These are phyloP conservation scores for Boletus semigastroideus DNA, from an alignment of 1,284 basidiomycete species.

Conservation along the genomic window DNA sequence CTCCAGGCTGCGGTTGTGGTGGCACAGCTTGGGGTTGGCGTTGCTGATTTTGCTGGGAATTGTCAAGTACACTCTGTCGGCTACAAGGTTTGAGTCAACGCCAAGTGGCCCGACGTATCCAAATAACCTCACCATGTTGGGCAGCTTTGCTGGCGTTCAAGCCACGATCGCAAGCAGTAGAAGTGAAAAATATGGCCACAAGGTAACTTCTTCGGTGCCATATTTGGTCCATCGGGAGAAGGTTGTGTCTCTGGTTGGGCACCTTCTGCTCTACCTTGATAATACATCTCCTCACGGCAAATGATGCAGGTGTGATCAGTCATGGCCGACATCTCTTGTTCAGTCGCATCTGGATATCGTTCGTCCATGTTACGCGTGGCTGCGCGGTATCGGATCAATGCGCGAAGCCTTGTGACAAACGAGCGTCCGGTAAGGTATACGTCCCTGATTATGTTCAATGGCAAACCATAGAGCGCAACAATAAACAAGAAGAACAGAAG, in stretches of 20 bases:
- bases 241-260: slow-evolving; percentile 33
- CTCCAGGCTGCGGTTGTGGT: slow-evolving; percentile 36
- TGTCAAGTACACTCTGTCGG: slow-evolving; percentile 83
- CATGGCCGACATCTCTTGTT: slow-evolving; percentile 77
- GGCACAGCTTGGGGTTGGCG: slow-evolving; percentile 37
- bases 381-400: slow-evolving; percentile 88
- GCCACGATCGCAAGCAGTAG: slow-evolving; percentile 94
- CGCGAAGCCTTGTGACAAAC: slow-evolving; percentile 84
- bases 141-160: slow-evolving; percentile 94
- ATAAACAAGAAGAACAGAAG: slow-evolving; percentile 92
- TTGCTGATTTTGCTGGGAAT: slow-evolving; percentile 33
- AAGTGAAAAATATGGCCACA: slow-evolving; percentile 99
- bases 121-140: slow-evolving; percentile 83
- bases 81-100: slow-evolving; percentile 40
- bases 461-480: slow-evolving; percentile 92
- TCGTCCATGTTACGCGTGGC: slow-evolving; percentile 98
- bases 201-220: slow-evolving; percentile 92
- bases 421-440: slow-evolving; percentile 94
- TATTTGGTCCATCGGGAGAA: slow-evolving; percentile 76
- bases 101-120: slow-evolving; percentile 1
- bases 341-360: slow-evolving; percentile 91
- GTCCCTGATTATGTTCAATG: slow-evolving; percentile 94
- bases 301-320: slow-evolving; percentile 96
- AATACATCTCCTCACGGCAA: slow-evolving; percentile 95
- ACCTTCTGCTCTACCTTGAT: slow-evolving; percentile 37